These are phyloP conservation scores for Eremochloa ophiuroides DNA, from an alignment of 176 grass and related monocot genomes.

Conservation along the genomic window DNA sequence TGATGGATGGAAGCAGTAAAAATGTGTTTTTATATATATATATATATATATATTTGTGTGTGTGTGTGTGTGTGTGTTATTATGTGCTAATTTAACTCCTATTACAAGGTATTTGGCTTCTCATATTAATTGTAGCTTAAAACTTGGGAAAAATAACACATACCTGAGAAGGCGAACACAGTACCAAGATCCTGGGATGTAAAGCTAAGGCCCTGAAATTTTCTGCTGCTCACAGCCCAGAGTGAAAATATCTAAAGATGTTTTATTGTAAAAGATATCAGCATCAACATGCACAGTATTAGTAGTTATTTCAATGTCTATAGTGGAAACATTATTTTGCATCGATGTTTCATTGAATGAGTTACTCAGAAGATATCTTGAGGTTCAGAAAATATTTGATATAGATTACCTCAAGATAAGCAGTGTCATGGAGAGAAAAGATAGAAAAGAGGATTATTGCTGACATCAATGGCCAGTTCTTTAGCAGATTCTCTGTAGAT, in stretches of 20 bases:
- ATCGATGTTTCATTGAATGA: background rate
- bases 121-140: background rate
- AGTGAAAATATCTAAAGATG: conserved; percentile 71
- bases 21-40: too few relatives aligned
- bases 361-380: background rate
- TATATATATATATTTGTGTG: too few relatives aligned
- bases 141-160: background rate
- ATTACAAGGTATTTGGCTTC: background rate
- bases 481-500: conserved; percentile 43
- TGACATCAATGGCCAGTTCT: conserved; percentile 60
- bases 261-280: conserved; percentile 2
- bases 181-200: conserved; percentile 68
- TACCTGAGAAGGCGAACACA: conserved; percentile 60
- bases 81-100: background rate
- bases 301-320: background rate
- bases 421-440: conserved; percentile 63
- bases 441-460: conserved; percentile 48
- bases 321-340: background rate
- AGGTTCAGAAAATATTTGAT: background rate
- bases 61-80: too few relatives aligned
- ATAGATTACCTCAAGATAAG: conserved; percentile 60
- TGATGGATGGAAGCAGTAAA: background rate
- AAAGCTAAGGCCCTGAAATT: conserved; percentile 51
- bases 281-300: background rate
- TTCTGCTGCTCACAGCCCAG: conserved; percentile 66